phyloP scores from a whole-genome alignment of 2,329 filamentous ascomycete genomes.

The Ceratocystis smalleyi region DNA sequence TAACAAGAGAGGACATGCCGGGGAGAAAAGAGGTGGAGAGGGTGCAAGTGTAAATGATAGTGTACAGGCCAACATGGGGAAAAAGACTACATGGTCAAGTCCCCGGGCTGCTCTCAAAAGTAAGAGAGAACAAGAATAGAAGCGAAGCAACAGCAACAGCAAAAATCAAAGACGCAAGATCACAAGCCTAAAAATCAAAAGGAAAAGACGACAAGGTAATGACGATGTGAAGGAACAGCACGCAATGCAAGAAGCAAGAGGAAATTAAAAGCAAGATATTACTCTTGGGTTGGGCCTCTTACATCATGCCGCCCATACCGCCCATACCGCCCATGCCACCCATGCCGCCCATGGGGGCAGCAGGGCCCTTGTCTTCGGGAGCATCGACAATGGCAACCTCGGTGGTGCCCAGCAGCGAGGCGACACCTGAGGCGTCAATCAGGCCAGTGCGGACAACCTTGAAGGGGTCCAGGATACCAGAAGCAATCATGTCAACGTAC shows the following conservation, averaged over 20 bases:
- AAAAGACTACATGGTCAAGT: background rate
- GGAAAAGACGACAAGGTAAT: background rate
- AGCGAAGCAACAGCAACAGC: constrained; percentile 3
- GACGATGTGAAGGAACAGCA: background rate
- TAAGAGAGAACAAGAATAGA: background rate
- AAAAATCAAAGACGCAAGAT: constrained; percentile 6
- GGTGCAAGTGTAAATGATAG: constrained; percentile 3
- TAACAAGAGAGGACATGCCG: background rate
- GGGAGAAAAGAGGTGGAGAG: background rate
- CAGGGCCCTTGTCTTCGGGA: constrained; percentile 71
- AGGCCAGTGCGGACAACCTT: constrained; percentile 98
- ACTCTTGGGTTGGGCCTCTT: constrained; percentile 22
- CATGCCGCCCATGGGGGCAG: constrained; percentile 49
- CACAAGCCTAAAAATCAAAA: background rate
- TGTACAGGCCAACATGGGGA: constrained; percentile 5
- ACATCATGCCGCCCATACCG: constrained; percentile 44
- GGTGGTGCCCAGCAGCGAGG: constrained; percentile 90
- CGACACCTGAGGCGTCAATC: constrained; percentile 86
- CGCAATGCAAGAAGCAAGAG: constrained; percentile 5
- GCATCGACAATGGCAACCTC: constrained; percentile 97
- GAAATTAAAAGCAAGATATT: constrained; percentile 1
- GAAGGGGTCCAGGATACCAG: constrained; percentile 96
- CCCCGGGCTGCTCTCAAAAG: constrained; percentile 8
- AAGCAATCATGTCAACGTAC: constrained; percentile 95
- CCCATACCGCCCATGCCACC: constrained; percentile 51